Evolutionary conservation across 2,329 filamentous ascomycete genomes (phyloP), one percentile per base, ranked within the genome.

Genomic region (Alternaria alternata): DNA sequence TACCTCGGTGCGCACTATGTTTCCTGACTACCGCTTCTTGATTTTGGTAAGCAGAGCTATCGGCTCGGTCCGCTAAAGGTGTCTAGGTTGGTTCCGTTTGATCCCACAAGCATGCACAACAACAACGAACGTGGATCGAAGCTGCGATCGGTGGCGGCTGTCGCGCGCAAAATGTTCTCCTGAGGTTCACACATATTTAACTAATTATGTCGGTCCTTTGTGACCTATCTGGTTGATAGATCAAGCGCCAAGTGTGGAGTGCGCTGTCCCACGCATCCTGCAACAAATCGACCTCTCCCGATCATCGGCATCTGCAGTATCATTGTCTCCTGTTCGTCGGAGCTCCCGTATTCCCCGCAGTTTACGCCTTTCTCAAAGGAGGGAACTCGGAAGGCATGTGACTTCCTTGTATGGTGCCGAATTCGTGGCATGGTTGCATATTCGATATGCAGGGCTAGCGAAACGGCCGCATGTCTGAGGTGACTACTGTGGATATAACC

Each of bases 181-280:
- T 26, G 20, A 36, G 18, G 14, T 38, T 20, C 32, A 24, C 8
- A 26, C 20, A 7, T 18, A 48, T 28, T 26, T 18, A 24, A 43
- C 34, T 8, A 26, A 28, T 39, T 51, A 22, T 47, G 30, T 39
- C 44, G 53, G 43, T 34, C 22, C 41, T 43, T 42, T 61, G 44
- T 57, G 51, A 46, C 46, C 61, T 55, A 58, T 63, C 57, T 51
- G 48, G 41, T 39, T 55, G 54, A 52, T 47, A 52, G 48, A 52
- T 52, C 46, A 55, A 56, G 36, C 52, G 70, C 69, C 63, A 69
- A 71, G 72, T 73, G 63, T 64, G 68, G 64, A 74, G 68, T 76
- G 74, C 62, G 72, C 69, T 75, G 65, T 62, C 60, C 58, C 60
- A 62, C 63, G 65, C 69, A 54, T 62, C 56, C 61, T 63, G 62